These are phyloP conservation scores for Kodamaea derodonti DNA, from an alignment of 1,139 yeast species.

Conservation along the genomic window DNA sequence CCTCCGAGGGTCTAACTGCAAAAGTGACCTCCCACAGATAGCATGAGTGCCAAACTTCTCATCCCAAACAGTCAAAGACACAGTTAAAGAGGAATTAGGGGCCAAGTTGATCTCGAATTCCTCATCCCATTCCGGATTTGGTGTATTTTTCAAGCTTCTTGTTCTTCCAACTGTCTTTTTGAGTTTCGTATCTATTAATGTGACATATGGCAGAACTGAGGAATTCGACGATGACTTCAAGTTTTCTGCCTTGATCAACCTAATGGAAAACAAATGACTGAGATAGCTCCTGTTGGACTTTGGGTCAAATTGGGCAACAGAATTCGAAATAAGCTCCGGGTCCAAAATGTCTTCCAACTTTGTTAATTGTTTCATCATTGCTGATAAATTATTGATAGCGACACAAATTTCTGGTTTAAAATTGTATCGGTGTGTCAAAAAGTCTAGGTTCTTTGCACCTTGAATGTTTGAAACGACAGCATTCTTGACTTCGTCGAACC, in stretches of 20 bases:
- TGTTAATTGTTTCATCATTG: slow-evolving; percentile 55
- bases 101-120: slow-evolving; percentile 61
- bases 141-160: slow-evolving; percentile 54
- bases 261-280: slow-evolving; percentile 62
- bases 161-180: slow-evolving; percentile 69
- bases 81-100: slow-evolving; percentile 37
- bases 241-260: slow-evolving; percentile 68
- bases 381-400: slow-evolving; percentile 68
- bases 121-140: slow-evolving; percentile 87
- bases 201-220: slow-evolving; percentile 63
- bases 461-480: slow-evolving; percentile 44
- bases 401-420: slow-evolving; percentile 67
- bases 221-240: slow-evolving; percentile 43
- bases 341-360: slow-evolving; percentile 59
- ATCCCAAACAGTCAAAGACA: slow-evolving; percentile 74
- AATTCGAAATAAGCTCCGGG: slow-evolving; percentile 55
- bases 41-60: slow-evolving; percentile 58
- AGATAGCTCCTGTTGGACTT: slow-evolving; percentile 28
- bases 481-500: slow-evolving; percentile 46
- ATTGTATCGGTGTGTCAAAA: slow-evolving; percentile 51
- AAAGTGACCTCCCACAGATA: slow-evolving; percentile 63
- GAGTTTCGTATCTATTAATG: slow-evolving; percentile 57
- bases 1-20: slow-evolving; percentile 62
- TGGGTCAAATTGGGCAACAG: slow-evolving; percentile 36
- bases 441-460: slow-evolving; percentile 27